phyloP scores from a whole-genome alignment of 306 rosid genomes.

The Inga leiocalycina region DNA sequence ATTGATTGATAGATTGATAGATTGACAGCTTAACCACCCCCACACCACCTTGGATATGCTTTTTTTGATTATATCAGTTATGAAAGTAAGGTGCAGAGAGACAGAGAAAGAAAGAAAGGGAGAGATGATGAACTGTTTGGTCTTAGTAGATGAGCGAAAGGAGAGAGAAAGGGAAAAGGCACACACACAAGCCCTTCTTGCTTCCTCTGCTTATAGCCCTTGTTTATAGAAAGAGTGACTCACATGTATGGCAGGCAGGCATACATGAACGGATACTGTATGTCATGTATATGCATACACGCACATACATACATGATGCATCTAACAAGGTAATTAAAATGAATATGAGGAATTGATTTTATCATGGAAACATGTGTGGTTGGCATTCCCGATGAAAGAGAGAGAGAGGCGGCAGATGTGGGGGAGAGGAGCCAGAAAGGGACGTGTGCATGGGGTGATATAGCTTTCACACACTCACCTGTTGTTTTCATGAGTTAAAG shows the following conservation, averaged over 20 bases:
- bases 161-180: background rate
- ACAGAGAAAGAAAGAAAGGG: constrained; percentile 35
- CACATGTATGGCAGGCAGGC: constrained; percentile 1
- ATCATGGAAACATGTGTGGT: constrained; percentile 44
- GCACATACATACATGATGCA: constrained; percentile 11
- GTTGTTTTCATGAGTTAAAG: constrained; percentile 73
- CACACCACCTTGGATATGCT: constrained; percentile 95
- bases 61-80: constrained; percentile 75
- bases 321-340: background rate
- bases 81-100: constrained; percentile 62
- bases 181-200: constrained; percentile 7
- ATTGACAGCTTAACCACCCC: constrained; percentile 93
- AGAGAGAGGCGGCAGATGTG: constrained; percentile 96
- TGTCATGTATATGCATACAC: constrained; percentile 5
- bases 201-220: constrained; percentile 34
- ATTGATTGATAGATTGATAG: constrained; percentile 92
- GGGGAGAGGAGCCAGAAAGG: constrained; percentile 99
- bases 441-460: constrained; percentile 99
- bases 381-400: constrained; percentile 68
- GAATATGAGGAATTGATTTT: background rate
- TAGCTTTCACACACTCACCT: constrained; percentile 95
- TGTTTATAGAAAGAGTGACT: constrained; percentile 36
- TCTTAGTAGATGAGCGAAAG: constrained; percentile 50
- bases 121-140: constrained; percentile 44
- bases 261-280: background rate